These are phyloP conservation scores for Biscogniauxia marginata DNA, from an alignment of 2,329 filamentous ascomycete species.

Conservation along the genomic window DNA sequence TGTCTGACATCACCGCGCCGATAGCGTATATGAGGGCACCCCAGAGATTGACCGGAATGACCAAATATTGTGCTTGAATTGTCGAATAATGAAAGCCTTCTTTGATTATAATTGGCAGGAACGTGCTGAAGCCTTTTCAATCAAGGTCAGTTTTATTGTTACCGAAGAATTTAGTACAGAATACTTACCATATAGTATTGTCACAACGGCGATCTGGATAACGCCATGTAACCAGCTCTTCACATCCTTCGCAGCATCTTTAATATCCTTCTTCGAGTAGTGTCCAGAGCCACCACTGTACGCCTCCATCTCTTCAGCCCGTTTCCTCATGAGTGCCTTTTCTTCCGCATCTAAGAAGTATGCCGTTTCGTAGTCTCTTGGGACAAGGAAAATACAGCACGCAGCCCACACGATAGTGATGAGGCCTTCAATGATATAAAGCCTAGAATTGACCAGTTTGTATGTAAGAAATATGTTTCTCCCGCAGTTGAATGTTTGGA, in stretches of 20 bases:
- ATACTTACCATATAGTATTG: conserved; percentile 34
- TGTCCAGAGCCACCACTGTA: conserved; percentile 24
- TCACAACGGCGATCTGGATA: conserved; percentile 39
- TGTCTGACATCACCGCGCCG: conserved; percentile 39
- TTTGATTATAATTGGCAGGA: conserved; percentile 42
- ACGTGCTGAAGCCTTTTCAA: conserved; percentile 36
- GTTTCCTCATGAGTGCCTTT: conserved; percentile 20
- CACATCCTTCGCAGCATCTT: conserved; percentile 23
- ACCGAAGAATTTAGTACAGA: too few relatives aligned
- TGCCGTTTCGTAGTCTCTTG: conserved; percentile 19
- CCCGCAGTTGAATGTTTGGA: neutral
- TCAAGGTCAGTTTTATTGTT: neutral
- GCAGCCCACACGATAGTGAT: conserved; percentile 18
- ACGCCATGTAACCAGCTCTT: conserved; percentile 30
- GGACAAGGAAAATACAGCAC: conserved; percentile 13
- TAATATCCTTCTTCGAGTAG: conserved; percentile 23
- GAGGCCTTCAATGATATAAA: conserved; percentile 25
- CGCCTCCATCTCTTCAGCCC: conserved; percentile 22
- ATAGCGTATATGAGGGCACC: conserved; percentile 38
- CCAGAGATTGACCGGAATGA: conserved; percentile 42
- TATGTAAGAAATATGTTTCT: neutral
- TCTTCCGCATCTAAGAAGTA: conserved; percentile 21
- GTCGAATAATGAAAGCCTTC: conserved; percentile 39
- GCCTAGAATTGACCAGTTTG: conserved; percentile 3
- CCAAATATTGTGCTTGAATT: conserved; percentile 38